phyloP scores from a whole-genome alignment of 148 eudicot species.

The Amaranthus hypochondriacus region DNA sequence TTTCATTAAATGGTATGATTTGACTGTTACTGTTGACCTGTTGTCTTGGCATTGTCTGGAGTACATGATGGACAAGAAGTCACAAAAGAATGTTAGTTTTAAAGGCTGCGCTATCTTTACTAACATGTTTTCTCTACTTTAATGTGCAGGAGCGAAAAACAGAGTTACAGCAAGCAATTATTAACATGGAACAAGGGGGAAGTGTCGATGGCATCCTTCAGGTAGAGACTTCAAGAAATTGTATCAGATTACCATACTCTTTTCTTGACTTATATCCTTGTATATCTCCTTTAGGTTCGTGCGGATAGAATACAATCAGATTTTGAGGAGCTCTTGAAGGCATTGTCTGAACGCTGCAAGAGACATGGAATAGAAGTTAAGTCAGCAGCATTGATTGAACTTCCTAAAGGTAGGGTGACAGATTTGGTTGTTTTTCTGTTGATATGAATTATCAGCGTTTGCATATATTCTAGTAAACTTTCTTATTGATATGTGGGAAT shows the following conservation, averaged over 20 bases:
- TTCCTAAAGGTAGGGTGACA: constrained; percentile 57
- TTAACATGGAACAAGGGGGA: constrained; percentile 96
- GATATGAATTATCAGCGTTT: neutral
- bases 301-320: constrained; percentile 95
- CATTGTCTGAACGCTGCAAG: constrained; percentile 80
- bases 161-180: constrained; percentile 87
- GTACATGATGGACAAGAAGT: neutral
- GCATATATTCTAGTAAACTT: neutral
- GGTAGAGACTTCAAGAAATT: constrained; percentile 38
- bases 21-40: neutral
- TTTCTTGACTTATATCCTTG: constrained; percentile 5
- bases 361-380: constrained; percentile 72
- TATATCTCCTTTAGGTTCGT: constrained; percentile 56
- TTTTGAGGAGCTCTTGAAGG: constrained; percentile 87
- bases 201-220: constrained; percentile 99
- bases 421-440: constrained; percentile 1
- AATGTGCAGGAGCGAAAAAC: constrained; percentile 65
- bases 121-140: constrained; percentile 4
- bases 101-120: neutral
- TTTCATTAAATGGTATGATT: no score
- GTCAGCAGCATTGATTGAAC: constrained; percentile 75
- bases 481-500: neutral
- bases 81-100: neutral
- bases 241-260: neutral
- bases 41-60: constrained; percentile 4